Percentiles rank a stretch among this genome's conserved stretches.
These are phyloP conservation scores for Castanospermum australe DNA, from an alignment of 306 rosid species.

Conservation along the genomic window DNA sequence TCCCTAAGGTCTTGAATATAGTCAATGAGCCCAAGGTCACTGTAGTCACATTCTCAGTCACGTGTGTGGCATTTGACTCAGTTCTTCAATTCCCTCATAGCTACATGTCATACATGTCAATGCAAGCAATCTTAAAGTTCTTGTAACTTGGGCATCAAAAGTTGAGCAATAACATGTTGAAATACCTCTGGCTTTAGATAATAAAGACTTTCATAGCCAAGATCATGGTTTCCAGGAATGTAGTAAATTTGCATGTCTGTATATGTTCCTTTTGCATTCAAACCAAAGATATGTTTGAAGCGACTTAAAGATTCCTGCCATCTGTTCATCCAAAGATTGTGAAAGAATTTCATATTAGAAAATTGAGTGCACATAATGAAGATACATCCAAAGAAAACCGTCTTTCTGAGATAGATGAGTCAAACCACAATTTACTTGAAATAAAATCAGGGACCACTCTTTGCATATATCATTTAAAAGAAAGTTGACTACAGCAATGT, in stretches of 20 bases:
- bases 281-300: conserved; percentile 62
- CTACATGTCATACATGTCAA: not conserved
- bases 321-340: conserved; percentile 45
- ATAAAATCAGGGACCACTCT: not conserved
- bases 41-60: conserved; percentile 10
- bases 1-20: conserved; percentile 1
- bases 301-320: conserved; percentile 78
- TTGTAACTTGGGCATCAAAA: conserved; percentile 16
- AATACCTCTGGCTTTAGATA: conserved; percentile 58
- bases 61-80: not conserved
- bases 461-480: not conserved
- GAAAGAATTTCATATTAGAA: conserved; percentile 26
- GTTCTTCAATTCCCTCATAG: conserved; percentile 2
- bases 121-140: not conserved
- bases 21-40: not conserved
- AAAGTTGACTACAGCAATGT: conserved; percentile 17
- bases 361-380: conserved; percentile 5
- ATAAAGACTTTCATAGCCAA: conserved; percentile 65
- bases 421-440: conserved; percentile 1
- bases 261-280: conserved; percentile 50
- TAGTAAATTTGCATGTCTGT: conserved; percentile 46
- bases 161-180: not conserved
- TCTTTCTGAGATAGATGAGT: not conserved
- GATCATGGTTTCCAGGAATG: conserved; percentile 84
- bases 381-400: conserved; percentile 2